A percentile compares a stretch with the other conserved stretches of the same genome.
Conservation (phyloP, 345 rosid species). For the Eucalyptus sp. region DNA sequence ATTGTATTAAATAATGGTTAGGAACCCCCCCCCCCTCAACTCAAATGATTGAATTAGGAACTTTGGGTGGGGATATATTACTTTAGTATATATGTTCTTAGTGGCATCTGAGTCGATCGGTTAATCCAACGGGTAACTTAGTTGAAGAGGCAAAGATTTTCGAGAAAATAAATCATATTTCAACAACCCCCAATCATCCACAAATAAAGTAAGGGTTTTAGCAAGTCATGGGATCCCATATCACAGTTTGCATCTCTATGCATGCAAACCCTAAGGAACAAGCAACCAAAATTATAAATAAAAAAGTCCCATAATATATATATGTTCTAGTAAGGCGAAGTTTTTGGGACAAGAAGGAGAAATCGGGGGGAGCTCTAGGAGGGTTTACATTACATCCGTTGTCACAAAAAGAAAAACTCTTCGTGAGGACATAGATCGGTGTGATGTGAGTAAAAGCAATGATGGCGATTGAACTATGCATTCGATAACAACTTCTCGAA, state of each 20-base stretch:
- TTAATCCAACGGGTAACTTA: background rate
- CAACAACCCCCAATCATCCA: background rate
- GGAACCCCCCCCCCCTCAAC: background rate
- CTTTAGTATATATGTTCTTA: background rate
- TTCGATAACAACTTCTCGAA: background rate
- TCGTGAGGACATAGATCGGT: background rate
- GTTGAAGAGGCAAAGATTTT: background rate
- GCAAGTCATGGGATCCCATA: constrained; percentile 8
- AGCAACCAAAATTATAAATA: background rate
- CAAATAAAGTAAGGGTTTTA: background rate
- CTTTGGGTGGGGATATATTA: background rate
- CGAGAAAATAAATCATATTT: background rate
- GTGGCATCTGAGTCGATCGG: background rate
- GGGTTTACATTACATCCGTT: background rate
- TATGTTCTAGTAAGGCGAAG: background rate
- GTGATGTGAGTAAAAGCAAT: background rate
- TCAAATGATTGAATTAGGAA: background rate
- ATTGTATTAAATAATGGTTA: background rate
- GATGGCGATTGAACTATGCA: background rate
- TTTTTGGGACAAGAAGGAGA: background rate
- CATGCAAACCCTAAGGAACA: background rate
- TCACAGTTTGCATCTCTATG: constrained; percentile 1
- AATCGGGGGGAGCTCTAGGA: background rate
- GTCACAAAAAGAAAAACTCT: background rate
- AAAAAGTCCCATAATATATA: background rate